Evolutionary conservation across 2,329 filamentous ascomycete species (phyloP).

Genomic region (Macrophomina pseudophaseolina): DNA sequence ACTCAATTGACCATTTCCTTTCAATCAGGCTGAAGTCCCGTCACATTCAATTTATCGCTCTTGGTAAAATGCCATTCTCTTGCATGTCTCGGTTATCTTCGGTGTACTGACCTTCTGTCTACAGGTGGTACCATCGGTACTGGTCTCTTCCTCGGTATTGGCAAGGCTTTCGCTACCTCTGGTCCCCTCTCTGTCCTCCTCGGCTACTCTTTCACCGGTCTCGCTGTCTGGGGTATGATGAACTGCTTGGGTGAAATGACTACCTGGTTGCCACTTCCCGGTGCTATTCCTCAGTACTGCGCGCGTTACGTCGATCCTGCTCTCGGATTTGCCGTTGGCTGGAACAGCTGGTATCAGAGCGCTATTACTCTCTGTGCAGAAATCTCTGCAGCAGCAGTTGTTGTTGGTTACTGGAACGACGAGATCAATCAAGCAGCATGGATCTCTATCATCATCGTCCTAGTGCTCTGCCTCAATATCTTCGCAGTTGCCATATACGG

Average conservation of each 20-base stretch:
- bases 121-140: conserved; percentile 27
- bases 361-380: conserved; percentile 42
- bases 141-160: conserved; percentile 27
- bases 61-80: conserved; percentile 36
- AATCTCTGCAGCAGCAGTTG: conserved; percentile 42
- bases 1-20: not conserved
- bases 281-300: conserved; percentile 81
- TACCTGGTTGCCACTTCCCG: conserved; percentile 51
- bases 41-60: conserved; percentile 65
- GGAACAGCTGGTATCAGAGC: conserved; percentile 11
- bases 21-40: conserved; percentile 54
- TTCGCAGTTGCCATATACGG: conserved; percentile 32
- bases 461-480: conserved; percentile 25
- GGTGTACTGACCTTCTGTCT: not conserved
- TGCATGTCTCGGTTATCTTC: not conserved
- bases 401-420: conserved; percentile 50
- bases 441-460: conserved; percentile 33
- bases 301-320: conserved; percentile 58
- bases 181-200: conserved; percentile 34
- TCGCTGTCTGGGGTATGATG: conserved; percentile 36
- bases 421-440: conserved; percentile 24
- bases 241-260: conserved; percentile 36
- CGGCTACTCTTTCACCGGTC: conserved; percentile 27
- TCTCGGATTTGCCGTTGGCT: conserved; percentile 24
- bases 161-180: conserved; percentile 20